Evolutionary conservation across 208 protist species (phyloP), one percentile per base, ranked within the genome.

Genomic region (Zelonia costaricensis): DNA sequence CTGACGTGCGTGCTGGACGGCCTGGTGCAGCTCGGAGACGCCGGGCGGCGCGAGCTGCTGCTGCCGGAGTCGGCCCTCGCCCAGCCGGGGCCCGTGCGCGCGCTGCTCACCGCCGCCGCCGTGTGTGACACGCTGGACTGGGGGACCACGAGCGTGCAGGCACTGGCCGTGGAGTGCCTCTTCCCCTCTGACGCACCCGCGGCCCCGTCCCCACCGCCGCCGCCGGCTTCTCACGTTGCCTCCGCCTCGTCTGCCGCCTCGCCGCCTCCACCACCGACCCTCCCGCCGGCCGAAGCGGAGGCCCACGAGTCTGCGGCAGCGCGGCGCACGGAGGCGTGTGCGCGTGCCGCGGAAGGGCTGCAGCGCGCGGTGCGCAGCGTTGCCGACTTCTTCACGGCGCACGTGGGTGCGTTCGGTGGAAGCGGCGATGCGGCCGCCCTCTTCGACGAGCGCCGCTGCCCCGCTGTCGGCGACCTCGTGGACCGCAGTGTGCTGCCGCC

Each of bases 381-480:
- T 13, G 52, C 49, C 13, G 53, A 60, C 9, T 81, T 79, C 70
- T 80, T 87, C 48, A 70, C 67, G 6, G 12, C 49, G 35, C 47
- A 68, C 30, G 31, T 82, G 43, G 45, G n/a, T n/a, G n/a, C n/a
- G n/a, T n/a, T n/a, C n/a, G n/a, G n/a, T n/a, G n/a, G 65, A 18
- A 12, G 20, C 43, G 18, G 22, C 16, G 15, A 38, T 10, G 27
- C 59, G 15, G 48, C 56, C 16, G 36, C 20, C 0, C 61, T 73
- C 23, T 81, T 88, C 28, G 82, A 88, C 42, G 82, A 84, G 46
- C 46, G 61, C 46, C 2, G 25, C 18, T 66, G 69, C 55, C 70
- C 68, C 1, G 69, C 57, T 10, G 64, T 78, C 20, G 63, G 62
- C n/a, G 36, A 45, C 5, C 44, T 88, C 5, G 69, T 80, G 2